Evolutionary conservation across 202 grass and related monocot genomes (phyloP).

Genomic region (Panicum virgatum): DNA sequence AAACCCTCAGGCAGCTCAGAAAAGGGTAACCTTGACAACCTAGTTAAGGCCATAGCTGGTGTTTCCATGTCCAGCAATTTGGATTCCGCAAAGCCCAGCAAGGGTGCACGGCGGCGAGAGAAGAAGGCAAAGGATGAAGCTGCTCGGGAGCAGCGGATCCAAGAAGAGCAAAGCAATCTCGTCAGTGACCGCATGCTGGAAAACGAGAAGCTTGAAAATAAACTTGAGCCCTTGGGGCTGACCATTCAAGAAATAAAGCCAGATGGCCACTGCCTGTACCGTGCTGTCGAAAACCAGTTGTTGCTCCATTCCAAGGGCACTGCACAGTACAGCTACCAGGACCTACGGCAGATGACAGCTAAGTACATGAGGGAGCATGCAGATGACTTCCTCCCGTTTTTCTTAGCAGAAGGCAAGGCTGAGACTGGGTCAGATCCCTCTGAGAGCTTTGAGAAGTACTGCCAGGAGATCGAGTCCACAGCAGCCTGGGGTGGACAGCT

Average conservation of each 20-base stretch:
- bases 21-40: conserved; percentile 69
- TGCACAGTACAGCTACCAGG: conserved; percentile 60
- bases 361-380: conserved; percentile 83
- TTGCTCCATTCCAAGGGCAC: conserved; percentile 46
- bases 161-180: conserved; percentile 88
- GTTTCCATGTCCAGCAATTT: conserved; percentile 54
- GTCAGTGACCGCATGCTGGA: conserved; percentile 78
- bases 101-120: conserved; percentile 56
- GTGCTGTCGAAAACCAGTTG: conserved; percentile 88
- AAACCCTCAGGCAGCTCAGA: conserved; percentile 51
- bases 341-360: conserved; percentile 77
- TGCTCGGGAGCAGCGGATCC: conserved; percentile 88
- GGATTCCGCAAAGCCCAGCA: conserved; percentile 69
- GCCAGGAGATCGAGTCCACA: conserved; percentile 69
- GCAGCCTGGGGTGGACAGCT: conserved; percentile 94
- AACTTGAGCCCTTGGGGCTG: conserved; percentile 72
- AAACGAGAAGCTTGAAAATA: conserved; percentile 70
- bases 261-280: conserved; percentile 90
- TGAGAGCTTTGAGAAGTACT: conserved; percentile 76
- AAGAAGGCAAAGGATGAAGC: conserved; percentile 91
- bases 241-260: conserved; percentile 90
- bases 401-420: conserved; percentile 75
- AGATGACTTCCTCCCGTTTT: conserved; percentile 78
- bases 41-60: conserved; percentile 89
- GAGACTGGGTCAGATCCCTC: conserved; percentile 55